Conservation (phyloP, 2,329 filamentous ascomycete genomes). For the Xylariales sp. region DNA sequence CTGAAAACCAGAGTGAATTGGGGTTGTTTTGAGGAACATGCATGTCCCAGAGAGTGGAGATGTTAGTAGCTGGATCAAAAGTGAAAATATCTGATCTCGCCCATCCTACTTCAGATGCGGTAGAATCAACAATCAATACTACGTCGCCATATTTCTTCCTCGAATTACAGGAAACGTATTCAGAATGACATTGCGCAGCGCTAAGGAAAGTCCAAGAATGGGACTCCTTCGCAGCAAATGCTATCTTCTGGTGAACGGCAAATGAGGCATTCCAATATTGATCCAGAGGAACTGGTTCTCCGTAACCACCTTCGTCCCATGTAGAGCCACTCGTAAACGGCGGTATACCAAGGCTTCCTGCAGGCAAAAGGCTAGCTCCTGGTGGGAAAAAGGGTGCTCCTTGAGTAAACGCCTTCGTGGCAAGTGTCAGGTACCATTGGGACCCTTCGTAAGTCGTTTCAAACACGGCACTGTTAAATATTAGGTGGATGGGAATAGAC, state of each 20-base stretch:
- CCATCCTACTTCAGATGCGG: background rate
- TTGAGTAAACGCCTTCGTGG: conserved; percentile 3
- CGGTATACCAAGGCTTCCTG: background rate
- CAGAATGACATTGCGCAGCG: background rate
- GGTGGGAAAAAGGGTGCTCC: conserved; percentile 5
- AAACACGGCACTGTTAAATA: conserved; percentile 15
- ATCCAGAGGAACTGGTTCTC: background rate
- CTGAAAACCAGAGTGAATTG: conserved; percentile 20
- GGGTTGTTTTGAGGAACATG: background rate
- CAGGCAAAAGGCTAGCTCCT: conserved; percentile 18
- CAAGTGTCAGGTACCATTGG: background rate
- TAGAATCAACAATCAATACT: background rate
- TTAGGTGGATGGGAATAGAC: conserved; percentile 20
- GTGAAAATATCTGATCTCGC: conserved; percentile 4
- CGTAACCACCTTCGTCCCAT: background rate
- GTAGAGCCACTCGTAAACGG: too few relatives aligned
- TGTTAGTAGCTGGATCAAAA: background rate
- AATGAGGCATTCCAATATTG: conserved; percentile 9
- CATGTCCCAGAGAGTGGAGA: conserved; percentile 2
- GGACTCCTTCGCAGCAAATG: background rate
- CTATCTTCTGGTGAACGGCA: background rate
- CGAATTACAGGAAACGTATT: conserved; percentile 1
- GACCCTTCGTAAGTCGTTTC: background rate
- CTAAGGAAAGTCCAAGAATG: background rate
- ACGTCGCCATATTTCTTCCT: conserved; percentile 6